Base-by-base conservation (phyloP, 73 alveolate genomes). In the Tetrahymena thermophila region DNA sequence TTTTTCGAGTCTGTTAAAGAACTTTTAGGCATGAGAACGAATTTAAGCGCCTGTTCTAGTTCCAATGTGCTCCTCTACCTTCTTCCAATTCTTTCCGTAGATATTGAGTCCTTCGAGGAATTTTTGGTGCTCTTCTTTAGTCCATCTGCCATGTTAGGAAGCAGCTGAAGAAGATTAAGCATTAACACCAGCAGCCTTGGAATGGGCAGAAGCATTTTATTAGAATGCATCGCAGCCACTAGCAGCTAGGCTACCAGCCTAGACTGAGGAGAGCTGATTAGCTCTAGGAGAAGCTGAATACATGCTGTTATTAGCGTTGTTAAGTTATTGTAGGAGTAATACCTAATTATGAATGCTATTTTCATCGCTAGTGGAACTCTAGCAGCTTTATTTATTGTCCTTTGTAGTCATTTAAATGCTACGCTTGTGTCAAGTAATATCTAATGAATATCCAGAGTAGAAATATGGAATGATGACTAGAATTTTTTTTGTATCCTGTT, bases 21-120 rank as follows among this genome's bases (percentile, higher is more conserved):
- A 97, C 95, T 97, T 97, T 94, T 97, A 94, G 43, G 99, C 99
- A 84, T 97, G 99, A 11, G 99, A 97, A 31, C 98, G 71, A 35
- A 97, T 96, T 71, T 97, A 95, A 15, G 99, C 97, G 83, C 98
- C 97, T 31, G 97, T 96, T 58, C 99, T 97, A 28, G 98, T 94
- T 85, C 96, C 96, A 57, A 97, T 98, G 94, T 97, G 96, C 84
- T 97, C 97, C 96, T 97, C 98, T 15, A 97, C 98, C 84, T 97
- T 97, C 85, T 95, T 95, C 99, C 99, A 97, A 34, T 97, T 97
- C 93, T 97, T 97, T 10, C 98, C 98, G 94, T 57, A 95, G 34
- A 96, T 85, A 95, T 97, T 97, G 95, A 97, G 94, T n/a, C 98
- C 99, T 84, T 97, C 99, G 19, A 97, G 96, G 95, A 97, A 97